A percentile compares a stretch with the other conserved stretches of the same genome.
phyloP scores from a whole-genome alignment of 352 stramenopile species.

The Globisporangium ultimum region DNA sequence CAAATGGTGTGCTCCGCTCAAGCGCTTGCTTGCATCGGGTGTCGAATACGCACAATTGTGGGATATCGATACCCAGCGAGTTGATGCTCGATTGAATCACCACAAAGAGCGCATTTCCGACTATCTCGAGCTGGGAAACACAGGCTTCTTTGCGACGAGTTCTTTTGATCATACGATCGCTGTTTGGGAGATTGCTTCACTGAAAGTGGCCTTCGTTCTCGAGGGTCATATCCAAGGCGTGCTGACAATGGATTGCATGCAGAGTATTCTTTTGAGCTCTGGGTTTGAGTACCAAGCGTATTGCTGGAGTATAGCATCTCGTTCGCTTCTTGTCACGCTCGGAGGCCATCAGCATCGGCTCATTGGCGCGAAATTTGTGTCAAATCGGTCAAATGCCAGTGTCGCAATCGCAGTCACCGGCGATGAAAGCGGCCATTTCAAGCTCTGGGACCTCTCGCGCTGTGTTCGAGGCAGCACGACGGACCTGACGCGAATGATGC shows the following conservation, averaged over 20 bases:
- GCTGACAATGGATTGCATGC: conserved; percentile 52
- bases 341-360: conserved; percentile 65
- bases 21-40: conserved; percentile 44
- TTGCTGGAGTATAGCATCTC: conserved; percentile 61
- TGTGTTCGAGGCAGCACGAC: conserved; percentile 40
- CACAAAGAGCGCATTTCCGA: conserved; percentile 54
- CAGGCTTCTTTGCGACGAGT: conserved; percentile 61
- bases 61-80: conserved; percentile 52
- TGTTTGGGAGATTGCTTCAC: conserved; percentile 56
- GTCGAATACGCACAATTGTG: conserved; percentile 53
- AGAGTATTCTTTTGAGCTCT: conserved; percentile 59
- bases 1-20: conserved; percentile 54
- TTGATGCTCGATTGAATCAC: conserved; percentile 22
- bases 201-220: conserved; percentile 53
- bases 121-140: conserved; percentile 46
- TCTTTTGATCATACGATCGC: conserved; percentile 79
- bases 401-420: conserved; percentile 49
- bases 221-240: conserved; percentile 62
- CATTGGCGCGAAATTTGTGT: conserved; percentile 66
- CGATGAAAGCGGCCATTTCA: conserved; percentile 71
- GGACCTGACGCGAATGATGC: conserved; percentile 28
- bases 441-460: conserved; percentile 72
- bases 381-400: conserved; percentile 9
- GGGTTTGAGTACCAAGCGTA: conserved; percentile 84
- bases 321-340: conserved; percentile 48